Evolutionary conservation across 2,329 filamentous ascomycete species (phyloP).

Genomic region (Diaporthe destruens): DNA sequence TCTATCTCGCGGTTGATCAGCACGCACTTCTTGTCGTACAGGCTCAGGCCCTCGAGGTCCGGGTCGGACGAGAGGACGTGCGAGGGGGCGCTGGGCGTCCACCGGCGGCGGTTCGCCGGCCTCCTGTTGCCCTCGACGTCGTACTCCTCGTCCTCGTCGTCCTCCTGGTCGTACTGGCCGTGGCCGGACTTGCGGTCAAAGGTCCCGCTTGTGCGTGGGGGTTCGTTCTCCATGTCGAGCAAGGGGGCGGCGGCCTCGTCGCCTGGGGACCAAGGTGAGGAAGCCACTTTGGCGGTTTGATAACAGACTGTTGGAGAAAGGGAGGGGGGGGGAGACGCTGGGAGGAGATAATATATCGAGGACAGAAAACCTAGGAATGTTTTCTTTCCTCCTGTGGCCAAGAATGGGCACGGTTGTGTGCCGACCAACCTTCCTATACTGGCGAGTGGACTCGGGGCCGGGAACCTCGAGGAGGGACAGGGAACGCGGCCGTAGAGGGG

Average conservation of each 20-base stretch:
- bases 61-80: conserved; percentile 30
- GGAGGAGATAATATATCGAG: not conserved
- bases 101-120: conserved; percentile 22
- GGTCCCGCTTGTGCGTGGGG: conserved; percentile 26
- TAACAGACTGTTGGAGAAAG: no score
- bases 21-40: conserved; percentile 40
- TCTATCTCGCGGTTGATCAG: conserved; percentile 59
- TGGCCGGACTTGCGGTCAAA: conserved; percentile 30
- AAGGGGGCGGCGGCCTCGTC: conserved; percentile 38
- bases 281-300: conserved; percentile 30
- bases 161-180: conserved; percentile 20
- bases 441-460: conserved; percentile 15
- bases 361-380: not conserved
- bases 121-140: conserved; percentile 15
- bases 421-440: not conserved
- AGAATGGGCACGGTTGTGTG: not conserved
- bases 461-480: not conserved
- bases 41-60: conserved; percentile 37
- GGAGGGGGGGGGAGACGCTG: not conserved
- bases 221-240: conserved; percentile 36
- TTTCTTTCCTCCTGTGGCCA: not conserved
- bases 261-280: conserved; percentile 4
- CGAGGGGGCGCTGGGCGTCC: conserved; percentile 29
- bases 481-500: not conserved
- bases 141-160: not conserved